Base-by-base conservation (phyloP, 495 filamentous ascomycete species). In the Aspergillus affinis region DNA sequence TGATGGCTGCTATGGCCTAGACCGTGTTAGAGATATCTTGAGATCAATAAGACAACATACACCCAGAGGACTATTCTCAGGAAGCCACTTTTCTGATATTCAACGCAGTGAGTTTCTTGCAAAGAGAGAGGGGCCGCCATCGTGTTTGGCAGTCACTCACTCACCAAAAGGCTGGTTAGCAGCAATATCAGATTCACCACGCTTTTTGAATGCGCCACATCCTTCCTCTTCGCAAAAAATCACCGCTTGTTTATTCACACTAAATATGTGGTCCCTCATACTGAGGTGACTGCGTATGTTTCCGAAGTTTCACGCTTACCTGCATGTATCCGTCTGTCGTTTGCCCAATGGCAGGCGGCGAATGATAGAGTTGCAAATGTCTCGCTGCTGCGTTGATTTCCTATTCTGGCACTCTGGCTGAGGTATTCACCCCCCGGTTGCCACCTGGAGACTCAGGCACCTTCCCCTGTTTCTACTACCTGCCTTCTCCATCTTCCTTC, bases 11-110 rank as follows among this genome's bases (percentile, higher is more conserved):
- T 41, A 53, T 41, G 30, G 53, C 36, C 44, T 69, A 62, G 58
- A 66, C 53, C 41, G 46, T 56, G 57, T 55, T 61, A 66, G 54
- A 65, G 27, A 56, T 61, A 23, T 48, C 46, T 61, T 27, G 49
- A 47, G 48, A 54, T 52, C 36, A 27, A 64, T 48, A 58, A 46
- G 13, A 29, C 50, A 19, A 46, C 46, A 58, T 36, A 57, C 10
- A 57, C 46, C 17, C 15, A 48, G 45, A 10, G 23, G 19, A 45
- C 23, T 23, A 45, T 0, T 2, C 19, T 32, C 17, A 36, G 29
- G 51, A 53, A 19, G 29, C 18, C 23, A 26, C 19, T n/a, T 51
- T 2, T 17, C 26, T 48, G 21, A 12, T 30, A 44, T 45, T 6
- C 13, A 53, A 29, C 7, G 30, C 23, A 26, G 23, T 26, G 23